These are phyloP conservation scores for Sicyos baderoa DNA, from an alignment of 306 rosid genomes.

Conservation along the genomic window DNA sequence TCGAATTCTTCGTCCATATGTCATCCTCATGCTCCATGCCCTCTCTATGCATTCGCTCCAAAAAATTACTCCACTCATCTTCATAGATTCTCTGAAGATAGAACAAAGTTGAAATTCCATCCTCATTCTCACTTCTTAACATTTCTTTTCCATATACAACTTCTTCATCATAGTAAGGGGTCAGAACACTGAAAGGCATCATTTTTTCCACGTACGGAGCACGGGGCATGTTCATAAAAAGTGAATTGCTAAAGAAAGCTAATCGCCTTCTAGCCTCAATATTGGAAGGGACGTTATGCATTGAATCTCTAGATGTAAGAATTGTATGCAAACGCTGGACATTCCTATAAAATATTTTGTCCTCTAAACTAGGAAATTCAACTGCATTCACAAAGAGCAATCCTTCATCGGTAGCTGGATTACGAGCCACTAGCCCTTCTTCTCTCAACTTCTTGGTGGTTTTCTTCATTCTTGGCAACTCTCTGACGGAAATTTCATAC, in stretches of 20 bases:
- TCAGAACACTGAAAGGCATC: constrained; percentile 82
- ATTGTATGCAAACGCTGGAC: constrained; percentile 69
- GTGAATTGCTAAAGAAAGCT: constrained; percentile 87
- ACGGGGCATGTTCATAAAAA: constrained; percentile 95
- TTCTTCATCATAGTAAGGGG: constrained; percentile 90
- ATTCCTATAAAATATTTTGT: constrained; percentile 45
- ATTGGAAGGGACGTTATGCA: constrained; percentile 75
- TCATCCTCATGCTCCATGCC: constrained; percentile 63
- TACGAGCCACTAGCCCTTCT: constrained; percentile 52
- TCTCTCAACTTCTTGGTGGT: constrained; percentile 31
- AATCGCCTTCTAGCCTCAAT: constrained; percentile 72
- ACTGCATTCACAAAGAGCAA: constrained; percentile 70
- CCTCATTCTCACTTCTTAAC: constrained; percentile 70
- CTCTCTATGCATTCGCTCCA: constrained; percentile 76
- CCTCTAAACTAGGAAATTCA: constrained; percentile 49
- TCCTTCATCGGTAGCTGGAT: constrained; percentile 34
- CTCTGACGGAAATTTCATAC: constrained; percentile 65
- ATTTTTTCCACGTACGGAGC: constrained; percentile 80
- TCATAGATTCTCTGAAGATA: constrained; percentile 86
- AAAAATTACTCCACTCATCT: constrained; percentile 83
- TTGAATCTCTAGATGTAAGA: constrained; percentile 75
- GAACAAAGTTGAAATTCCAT: constrained; percentile 76
- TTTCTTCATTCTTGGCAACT: constrained; percentile 53
- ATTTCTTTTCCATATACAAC: constrained; percentile 54
- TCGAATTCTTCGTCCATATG: constrained; percentile 41